A percentile compares a stretch with the other conserved stretches of the same genome.
Conservation (phyloP, 2,329 filamentous ascomycete genomes). For the Mycosphaerella sp. region DNA sequence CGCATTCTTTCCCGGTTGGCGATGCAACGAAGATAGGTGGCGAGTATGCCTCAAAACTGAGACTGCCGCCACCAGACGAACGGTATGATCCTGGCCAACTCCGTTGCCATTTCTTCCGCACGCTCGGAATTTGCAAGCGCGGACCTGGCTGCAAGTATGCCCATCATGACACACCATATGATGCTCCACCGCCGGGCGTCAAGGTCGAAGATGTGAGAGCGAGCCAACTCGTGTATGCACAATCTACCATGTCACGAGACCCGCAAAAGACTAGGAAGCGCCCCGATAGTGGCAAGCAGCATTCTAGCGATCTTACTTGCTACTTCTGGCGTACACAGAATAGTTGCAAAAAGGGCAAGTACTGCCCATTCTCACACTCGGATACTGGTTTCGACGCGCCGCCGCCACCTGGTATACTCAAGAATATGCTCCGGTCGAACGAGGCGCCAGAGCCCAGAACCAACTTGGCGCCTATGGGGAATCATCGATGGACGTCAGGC, state of each 20-base stretch:
- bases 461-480: constrained; percentile 1
- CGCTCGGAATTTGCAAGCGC: neutral
- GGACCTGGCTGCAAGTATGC: constrained; percentile 22
- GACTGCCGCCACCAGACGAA: neutral
- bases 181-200: constrained; percentile 8
- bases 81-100: neutral
- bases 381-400: constrained; percentile 18
- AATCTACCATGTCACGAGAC: constrained; percentile 1
- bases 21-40: neutral
- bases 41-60: neutral
- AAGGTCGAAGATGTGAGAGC: constrained; percentile 2
- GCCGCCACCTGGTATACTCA: constrained; percentile 8
- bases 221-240: neutral
- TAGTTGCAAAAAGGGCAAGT: constrained; percentile 11
- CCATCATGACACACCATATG: constrained; percentile 19
- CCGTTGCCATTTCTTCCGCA: neutral
- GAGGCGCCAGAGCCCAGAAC: neutral
- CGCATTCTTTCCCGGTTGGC: constrained; percentile 5
- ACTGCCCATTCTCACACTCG: constrained; percentile 19
- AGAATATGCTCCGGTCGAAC: neutral
- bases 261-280: neutral
- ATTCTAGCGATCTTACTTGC: constrained; percentile 15
- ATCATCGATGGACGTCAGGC: neutral
- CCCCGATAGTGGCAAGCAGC: neutral
- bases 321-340: constrained; percentile 16